Base-by-base conservation (phyloP, 1,284 basidiomycete species). In the Tylopilus orsonianus region DNA sequence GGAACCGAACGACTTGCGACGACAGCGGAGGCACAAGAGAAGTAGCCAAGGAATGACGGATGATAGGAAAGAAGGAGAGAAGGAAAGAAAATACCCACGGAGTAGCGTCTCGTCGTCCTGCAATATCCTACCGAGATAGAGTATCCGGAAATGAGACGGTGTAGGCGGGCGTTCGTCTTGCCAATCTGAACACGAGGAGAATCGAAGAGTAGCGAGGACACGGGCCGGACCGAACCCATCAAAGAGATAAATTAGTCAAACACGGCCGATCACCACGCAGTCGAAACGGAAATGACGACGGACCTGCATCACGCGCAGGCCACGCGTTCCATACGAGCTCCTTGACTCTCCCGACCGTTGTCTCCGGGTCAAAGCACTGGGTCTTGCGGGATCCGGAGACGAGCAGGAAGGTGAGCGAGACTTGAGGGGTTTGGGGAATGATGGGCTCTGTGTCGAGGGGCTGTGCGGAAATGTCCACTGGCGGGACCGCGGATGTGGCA, bases 311-410 rank as follows among this genome's bases (percentile, higher is more conserved):
- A 86, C 88, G 87, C 56, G 74, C 72, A 26, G 88, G 87, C 90
- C 90, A 93, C 41, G 81, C 79, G 70, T 84, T 87, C 88, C 89
- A 92, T 38, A 87, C 80, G 41, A 92, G 74, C 70, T 93, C 90
- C 69, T 93, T 93, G 48, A 90, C 83, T 54, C 90, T 73, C 12
- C 88, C 87, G 14, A 93, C 73, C 0, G 87, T 88, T 29, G 80
- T 85, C 58, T 84, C 81, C 8, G 88, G 87, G 41, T 90, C 87
- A 58, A 93, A 93, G 0, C 79, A 73, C 78, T 90, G 88, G 1
- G 82, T 81, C 58, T 83, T 75, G 49, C 85, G 74, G 41, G 79
- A 73, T 1, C 90, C 90, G 2, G 86, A 84, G 24, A 92, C 82
- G 46, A 91, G 74, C 23, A 94, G 73, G 58, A 92, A 90, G 0